These are phyloP conservation scores for Globisporangium carolinianum DNA, from an alignment of 352 stramenopile species.

Conservation along the genomic window DNA sequence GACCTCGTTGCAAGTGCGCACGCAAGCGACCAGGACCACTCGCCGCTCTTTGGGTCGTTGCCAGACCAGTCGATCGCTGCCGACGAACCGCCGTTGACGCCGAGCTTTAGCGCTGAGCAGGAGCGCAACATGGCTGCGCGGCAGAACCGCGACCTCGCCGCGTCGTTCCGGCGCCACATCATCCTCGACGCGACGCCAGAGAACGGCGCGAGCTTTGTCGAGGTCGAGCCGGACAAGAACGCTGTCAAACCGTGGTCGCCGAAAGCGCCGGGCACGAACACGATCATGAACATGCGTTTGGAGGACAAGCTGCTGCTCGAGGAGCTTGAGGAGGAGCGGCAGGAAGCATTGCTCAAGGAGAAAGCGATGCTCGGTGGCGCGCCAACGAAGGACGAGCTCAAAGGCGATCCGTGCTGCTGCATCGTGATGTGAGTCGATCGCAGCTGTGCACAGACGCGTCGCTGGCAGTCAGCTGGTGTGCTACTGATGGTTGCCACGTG, in stretches of 20 bases:
- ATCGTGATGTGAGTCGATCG: slow-evolving; percentile 41
- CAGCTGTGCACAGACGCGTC: neutral
- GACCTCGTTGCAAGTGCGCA: neutral
- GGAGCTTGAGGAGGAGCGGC: slow-evolving; percentile 50
- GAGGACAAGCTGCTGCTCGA: slow-evolving; percentile 51
- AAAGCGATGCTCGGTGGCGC: slow-evolving; percentile 28
- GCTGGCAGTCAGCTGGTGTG: too few species aligned
- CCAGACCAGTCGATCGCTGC: neutral
- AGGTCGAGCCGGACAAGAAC: slow-evolving; percentile 29
- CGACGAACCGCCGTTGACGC: neutral
- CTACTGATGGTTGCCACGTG: too few species aligned
- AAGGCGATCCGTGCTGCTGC: slow-evolving; percentile 39
- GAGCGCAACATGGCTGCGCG: slow-evolving; percentile 10
- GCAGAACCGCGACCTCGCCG: slow-evolving; percentile 26
- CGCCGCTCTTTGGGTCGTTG: slow-evolving; percentile 10
- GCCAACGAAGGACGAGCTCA: neutral
- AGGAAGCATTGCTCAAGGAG: slow-evolving; percentile 46
- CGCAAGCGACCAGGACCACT: slow-evolving; percentile 1
- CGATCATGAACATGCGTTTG: slow-evolving; percentile 65
- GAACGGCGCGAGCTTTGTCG: slow-evolving; percentile 61
- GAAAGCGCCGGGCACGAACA: slow-evolving; percentile 43
- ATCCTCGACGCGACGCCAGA: slow-evolving; percentile 48
- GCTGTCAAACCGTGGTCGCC: slow-evolving; percentile 55
- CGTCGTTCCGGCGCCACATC: slow-evolving; percentile 54
- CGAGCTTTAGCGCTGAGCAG: slow-evolving; percentile 9